These are phyloP conservation scores for Fraxinus paxiana DNA, from an alignment of 305 asterid species.

Conservation along the genomic window DNA sequence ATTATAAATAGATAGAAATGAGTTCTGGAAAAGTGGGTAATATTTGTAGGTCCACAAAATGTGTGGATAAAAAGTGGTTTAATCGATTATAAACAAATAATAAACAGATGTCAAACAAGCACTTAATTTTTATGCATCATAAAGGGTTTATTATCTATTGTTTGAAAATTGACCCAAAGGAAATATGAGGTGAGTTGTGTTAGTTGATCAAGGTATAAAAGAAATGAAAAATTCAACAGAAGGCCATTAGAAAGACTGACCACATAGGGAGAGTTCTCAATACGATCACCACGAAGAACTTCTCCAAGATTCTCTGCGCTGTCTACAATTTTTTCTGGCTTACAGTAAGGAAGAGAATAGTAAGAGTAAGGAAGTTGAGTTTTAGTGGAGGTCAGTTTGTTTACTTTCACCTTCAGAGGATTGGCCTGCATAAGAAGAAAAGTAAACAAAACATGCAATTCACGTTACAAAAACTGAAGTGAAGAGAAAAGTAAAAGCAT, in stretches of 20 bases:
- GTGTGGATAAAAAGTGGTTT: background rate
- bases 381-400: conserved; percentile 1
- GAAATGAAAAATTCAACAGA: background rate
- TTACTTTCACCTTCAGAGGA: background rate
- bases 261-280: background rate
- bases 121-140: background rate
- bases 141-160: background rate
- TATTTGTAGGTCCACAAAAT: background rate
- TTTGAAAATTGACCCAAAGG: background rate
- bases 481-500: background rate
- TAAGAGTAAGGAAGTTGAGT: conserved; percentile 1
- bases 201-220: background rate
- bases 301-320: conserved; percentile 2
- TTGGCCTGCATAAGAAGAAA: background rate
- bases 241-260: background rate
- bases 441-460: background rate
- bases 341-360: background rate
- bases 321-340: background rate
- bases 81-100: background rate
- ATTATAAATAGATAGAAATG: background rate
- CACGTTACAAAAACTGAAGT: background rate
- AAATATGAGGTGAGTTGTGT: background rate
- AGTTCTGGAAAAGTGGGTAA: background rate
- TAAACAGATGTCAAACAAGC: background rate
- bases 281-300: conserved; percentile 4